Percentiles rank a stretch among this genome's conserved stretches.
These are phyloP conservation scores for Orbilia brochopaga DNA, from an alignment of 2,329 filamentous ascomycete genomes.

Conservation along the genomic window DNA sequence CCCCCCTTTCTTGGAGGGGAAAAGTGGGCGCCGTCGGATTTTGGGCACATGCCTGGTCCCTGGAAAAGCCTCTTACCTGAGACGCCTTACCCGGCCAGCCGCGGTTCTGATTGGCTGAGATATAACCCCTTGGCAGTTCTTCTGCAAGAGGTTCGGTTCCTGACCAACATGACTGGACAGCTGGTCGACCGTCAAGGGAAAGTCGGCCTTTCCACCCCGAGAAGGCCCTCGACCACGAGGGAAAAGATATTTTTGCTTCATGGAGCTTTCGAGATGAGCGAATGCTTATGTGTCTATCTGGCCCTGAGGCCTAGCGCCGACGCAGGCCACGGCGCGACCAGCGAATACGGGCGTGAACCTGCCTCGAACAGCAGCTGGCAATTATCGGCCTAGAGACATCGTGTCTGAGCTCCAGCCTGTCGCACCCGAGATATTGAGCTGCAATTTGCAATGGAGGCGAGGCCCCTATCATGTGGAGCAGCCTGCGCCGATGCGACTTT, in stretches of 20 bases:
- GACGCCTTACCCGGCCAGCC: constrained; percentile 35
- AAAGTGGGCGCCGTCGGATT: constrained; percentile 16
- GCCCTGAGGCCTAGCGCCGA: constrained; percentile 19
- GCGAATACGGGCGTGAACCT: constrained; percentile 36
- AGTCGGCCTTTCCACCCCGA: too few relatives aligned
- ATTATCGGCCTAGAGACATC: constrained; percentile 28
- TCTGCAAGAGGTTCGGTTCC: constrained; percentile 19
- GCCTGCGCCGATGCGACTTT: constrained; percentile 31
- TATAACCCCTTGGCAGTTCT: constrained; percentile 13
- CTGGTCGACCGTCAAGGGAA: not conserved
- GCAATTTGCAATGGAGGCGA: constrained; percentile 33
- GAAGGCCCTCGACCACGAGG: too few relatives aligned
- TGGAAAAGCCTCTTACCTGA: constrained; percentile 30
- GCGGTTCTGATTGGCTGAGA: constrained; percentile 36
- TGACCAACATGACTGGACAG: constrained; percentile 28
- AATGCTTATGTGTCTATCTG: constrained; percentile 1
- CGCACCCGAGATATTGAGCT: constrained; percentile 9
- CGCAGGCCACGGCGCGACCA: constrained; percentile 19
- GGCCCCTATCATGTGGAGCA: constrained; percentile 12
- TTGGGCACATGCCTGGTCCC: constrained; percentile 23
- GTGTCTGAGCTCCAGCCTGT: constrained; percentile 34
- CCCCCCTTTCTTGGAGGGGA: constrained; percentile 5
- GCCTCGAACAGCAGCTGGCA: constrained; percentile 35
- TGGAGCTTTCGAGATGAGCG: not conserved
- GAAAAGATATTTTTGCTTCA: not conserved